These are phyloP conservation scores for Leptomonas pyrrhocoris DNA, from an alignment of 208 protist species.

Conservation along the genomic window DNA sequence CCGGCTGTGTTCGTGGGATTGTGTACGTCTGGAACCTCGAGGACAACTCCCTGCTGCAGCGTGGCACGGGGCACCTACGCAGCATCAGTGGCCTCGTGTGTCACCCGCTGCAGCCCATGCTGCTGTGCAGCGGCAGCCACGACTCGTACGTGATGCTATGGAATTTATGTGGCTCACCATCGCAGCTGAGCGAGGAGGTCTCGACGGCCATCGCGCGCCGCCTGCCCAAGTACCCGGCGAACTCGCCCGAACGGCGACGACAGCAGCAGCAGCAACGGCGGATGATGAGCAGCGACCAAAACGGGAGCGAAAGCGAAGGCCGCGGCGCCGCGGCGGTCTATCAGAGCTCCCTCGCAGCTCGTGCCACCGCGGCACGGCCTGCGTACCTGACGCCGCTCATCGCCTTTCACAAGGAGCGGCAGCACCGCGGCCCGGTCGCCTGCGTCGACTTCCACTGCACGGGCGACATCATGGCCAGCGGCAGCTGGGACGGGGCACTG, in stretches of 20 bases:
- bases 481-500: conserved; percentile 71
- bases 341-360: conserved; percentile 14
- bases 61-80: conserved; percentile 56
- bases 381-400: conserved; percentile 25
- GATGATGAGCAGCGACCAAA: not conserved
- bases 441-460: conserved; percentile 65
- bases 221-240: conserved; percentile 32
- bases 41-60: conserved; percentile 69
- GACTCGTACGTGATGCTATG: conserved; percentile 77
- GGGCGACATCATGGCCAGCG: conserved; percentile 76
- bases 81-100: conserved; percentile 58
- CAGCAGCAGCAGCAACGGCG: conserved; percentile 20
- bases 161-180: conserved; percentile 34
- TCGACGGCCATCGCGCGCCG: conserved; percentile 6
- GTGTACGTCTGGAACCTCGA: conserved; percentile 86
- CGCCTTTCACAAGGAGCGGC: conserved; percentile 54
- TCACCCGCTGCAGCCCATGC: conserved; percentile 46
- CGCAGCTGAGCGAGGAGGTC: conserved; percentile 18
- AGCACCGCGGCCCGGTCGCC: conserved; percentile 64
- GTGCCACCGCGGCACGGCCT: conserved; percentile 10
- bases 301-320: not conserved
- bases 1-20: conserved; percentile 88
- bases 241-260: conserved; percentile 15
- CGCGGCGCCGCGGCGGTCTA: not conserved
- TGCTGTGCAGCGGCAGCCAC: conserved; percentile 60